Base-by-base conservation (phyloP, 2,329 filamentous ascomycete genomes). In the Phialophora expanda region DNA sequence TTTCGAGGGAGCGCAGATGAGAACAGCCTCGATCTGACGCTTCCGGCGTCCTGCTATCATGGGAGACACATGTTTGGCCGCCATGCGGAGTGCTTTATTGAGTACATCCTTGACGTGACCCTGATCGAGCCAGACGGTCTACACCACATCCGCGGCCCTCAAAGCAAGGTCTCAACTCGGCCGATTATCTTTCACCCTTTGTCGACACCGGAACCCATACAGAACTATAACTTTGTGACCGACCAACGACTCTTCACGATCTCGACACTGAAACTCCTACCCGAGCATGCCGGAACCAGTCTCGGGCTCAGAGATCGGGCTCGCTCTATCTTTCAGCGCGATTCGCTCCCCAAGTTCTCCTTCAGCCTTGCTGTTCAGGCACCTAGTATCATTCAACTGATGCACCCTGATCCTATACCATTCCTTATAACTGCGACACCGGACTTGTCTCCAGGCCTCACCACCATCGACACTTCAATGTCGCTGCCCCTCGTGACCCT, bases 91-190 rank as follows among this genome's bases (percentile, higher is more conserved):
- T 67, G 59, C 41, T 71, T 69, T 62, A 62, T 71, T 30, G 70
- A 71, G 46, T 71, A 71, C 56, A 68, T 71, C 7, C 64, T 71
- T n/a, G 62, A 63, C 22, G 66, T 61, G 12, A 66, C 53, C n/a
- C 24, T 71, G 34, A 69, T 61, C 20, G 70, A 71, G 55, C 66
- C 70, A 11, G 60, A 66, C n/a, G 70, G 66, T 26, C 32, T 65
- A 8, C 67, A 69, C n/a, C 60, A 62, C 24, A 62, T 70, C 44
- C 64, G 67, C 30, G 62, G 62, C 24, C 61, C 66, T 8, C 59
- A 69, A 44, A 64, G 56, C 34, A 67, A 67, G 48, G 66, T 56
- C 0, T 66, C 66, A 7, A 64, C 59, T 7, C 53, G 62, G 9
- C 68, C 68, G 22, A 59, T 71, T 51, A 62, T 65, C 20, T 69